phyloP scores from a whole-genome alignment of 2,329 filamentous ascomycete genomes.

The Cladophialophora immunda region DNA sequence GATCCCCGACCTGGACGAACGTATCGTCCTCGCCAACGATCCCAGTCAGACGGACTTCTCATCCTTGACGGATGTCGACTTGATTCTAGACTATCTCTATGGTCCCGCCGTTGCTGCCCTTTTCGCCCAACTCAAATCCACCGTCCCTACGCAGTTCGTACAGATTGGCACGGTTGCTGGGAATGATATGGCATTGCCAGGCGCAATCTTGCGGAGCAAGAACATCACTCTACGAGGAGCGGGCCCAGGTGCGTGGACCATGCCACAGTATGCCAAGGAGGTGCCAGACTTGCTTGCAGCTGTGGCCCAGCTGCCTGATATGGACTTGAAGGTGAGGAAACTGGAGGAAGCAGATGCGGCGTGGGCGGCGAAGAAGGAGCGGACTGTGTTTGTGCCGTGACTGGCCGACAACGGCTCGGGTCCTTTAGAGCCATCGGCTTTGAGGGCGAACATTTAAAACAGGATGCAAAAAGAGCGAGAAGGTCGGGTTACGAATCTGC shows the following conservation, averaged over 20 bases:
- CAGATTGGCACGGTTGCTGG: constrained; percentile 60
- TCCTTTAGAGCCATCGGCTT: neutral
- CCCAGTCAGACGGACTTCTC: constrained; percentile 52
- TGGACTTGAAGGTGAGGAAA: constrained; percentile 34
- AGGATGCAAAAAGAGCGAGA: neutral
- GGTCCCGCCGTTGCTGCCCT: constrained; percentile 56
- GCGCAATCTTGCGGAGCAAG: constrained; percentile 57
- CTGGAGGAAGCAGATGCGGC: constrained; percentile 40
- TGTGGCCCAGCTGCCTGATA: constrained; percentile 33
- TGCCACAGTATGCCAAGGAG: constrained; percentile 46
- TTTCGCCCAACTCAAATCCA: constrained; percentile 52
- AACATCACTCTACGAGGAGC: constrained; percentile 59
- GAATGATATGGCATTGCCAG: constrained; percentile 52
- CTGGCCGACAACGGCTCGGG: neutral
- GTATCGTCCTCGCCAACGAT: constrained; percentile 53
- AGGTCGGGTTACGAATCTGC: neutral
- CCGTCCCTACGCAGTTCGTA: constrained; percentile 62
- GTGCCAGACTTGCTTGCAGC: constrained; percentile 32
- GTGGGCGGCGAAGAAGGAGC: constrained; percentile 45
- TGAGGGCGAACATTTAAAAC: neutral
- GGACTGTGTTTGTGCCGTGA: constrained; percentile 40
- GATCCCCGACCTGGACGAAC: constrained; percentile 56
- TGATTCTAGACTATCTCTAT: constrained; percentile 67
- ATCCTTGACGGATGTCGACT: constrained; percentile 57
- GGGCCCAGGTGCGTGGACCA: constrained; percentile 56